phyloP scores from a whole-genome alignment of 2,329 filamentous ascomycete genomes.

The Colletotrichum liaoningense region DNA sequence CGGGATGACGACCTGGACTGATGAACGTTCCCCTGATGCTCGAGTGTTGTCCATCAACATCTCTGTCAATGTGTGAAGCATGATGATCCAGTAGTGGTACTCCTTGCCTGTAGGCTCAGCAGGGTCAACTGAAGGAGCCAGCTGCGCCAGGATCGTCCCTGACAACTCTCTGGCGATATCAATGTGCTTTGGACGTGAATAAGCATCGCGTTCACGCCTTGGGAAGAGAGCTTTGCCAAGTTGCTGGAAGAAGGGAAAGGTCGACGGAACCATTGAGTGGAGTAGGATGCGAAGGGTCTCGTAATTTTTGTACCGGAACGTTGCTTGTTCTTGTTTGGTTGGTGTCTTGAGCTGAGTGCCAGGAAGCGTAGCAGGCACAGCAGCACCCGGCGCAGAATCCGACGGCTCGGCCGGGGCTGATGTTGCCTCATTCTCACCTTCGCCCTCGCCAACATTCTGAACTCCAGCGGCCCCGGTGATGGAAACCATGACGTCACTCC shows the following conservation, averaged over 20 bases:
- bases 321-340: conserved; percentile 56
- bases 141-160: conserved; percentile 74
- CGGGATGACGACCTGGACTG: conserved; percentile 72
- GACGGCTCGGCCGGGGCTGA: conserved; percentile 47
- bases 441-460: conserved; percentile 36
- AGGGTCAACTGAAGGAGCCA: conserved; percentile 61
- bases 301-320: conserved; percentile 75
- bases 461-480: conserved; percentile 1
- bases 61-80: conserved; percentile 81
- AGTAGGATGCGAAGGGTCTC: conserved; percentile 81
- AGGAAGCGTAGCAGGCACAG: conserved; percentile 37
- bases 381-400: conserved; percentile 41
- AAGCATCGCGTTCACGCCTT: conserved; percentile 77
- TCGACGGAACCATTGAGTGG: conserved; percentile 80
- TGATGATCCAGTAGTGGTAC: conserved; percentile 85
- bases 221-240: conserved; percentile 85
- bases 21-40: conserved; percentile 61
- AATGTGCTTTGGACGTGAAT: conserved; percentile 63
- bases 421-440: conserved; percentile 43
- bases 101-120: conserved; percentile 67
- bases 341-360: conserved; percentile 47
- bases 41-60: conserved; percentile 75
- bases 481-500: conserved; percentile 27
- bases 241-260: conserved; percentile 87
- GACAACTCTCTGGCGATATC: conserved; percentile 75